These are phyloP conservation scores for Fraxinus platypoda DNA, from an alignment of 305 asterid species.

Conservation along the genomic window DNA sequence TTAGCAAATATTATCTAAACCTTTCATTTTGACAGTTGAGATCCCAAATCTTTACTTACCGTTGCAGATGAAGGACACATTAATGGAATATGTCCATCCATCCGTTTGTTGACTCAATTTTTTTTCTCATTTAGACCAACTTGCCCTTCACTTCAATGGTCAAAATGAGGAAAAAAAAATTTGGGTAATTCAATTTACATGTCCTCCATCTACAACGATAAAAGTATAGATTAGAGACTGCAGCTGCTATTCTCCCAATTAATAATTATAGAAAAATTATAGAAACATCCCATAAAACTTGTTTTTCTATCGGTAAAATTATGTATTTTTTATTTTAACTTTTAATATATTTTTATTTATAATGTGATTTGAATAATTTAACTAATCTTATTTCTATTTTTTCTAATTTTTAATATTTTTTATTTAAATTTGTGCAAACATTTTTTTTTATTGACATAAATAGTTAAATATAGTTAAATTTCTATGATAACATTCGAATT, in stretches of 20 bases:
- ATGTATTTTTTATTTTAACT: background rate
- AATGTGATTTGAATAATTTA: background rate
- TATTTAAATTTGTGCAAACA: background rate
- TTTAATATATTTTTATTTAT: too few relatives aligned
- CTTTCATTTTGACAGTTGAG: background rate
- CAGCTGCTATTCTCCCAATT: background rate
- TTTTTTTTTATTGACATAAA: background rate
- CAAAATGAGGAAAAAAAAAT: background rate
- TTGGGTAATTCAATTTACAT: background rate
- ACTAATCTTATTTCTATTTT: background rate
- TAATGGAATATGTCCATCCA: background rate
- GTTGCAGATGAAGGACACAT: background rate
- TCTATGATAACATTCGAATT: background rate
- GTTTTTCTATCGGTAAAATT: background rate
- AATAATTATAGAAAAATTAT: background rate
- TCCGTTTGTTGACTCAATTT: background rate
- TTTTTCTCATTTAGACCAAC: background rate
- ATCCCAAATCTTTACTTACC: background rate
- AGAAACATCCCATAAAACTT: background rate
- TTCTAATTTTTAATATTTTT: too few relatives aligned
- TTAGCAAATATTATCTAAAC: background rate
- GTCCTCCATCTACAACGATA: background rate
- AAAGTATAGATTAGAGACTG: background rate
- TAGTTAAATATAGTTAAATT: background rate
- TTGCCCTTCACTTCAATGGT: background rate